Conservation (phyloP, 139 green algal genomes). For the Chlorella sp. region DNA sequence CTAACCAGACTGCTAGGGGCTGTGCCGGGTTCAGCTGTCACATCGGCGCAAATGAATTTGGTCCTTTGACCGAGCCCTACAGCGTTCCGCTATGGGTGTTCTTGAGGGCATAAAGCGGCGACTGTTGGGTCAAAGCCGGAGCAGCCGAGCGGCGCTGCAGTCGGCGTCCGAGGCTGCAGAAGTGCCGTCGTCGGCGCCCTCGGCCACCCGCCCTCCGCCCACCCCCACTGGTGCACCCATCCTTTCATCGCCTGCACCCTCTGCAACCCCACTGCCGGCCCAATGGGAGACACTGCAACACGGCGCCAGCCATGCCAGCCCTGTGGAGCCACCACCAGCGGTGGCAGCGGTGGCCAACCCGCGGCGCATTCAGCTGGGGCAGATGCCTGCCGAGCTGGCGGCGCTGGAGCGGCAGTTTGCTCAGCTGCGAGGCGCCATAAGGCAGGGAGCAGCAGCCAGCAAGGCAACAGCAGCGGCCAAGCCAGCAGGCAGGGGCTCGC, state of each 20-base stretch:
- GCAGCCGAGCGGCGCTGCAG: not conserved
- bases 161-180: not conserved
- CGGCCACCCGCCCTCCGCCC: not conserved
- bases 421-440: not conserved
- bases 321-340: not conserved
- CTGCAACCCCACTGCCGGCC: not conserved
- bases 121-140: not conserved
- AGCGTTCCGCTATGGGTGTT: conserved; percentile 1
- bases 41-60: too few relatives aligned
- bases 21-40: too few relatives aligned
- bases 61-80: too few relatives aligned
- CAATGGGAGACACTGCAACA: not conserved
- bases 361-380: not conserved
- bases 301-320: not conserved
- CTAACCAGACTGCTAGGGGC: too few relatives aligned
- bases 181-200: not conserved
- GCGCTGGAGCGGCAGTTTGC: conserved; percentile 19
- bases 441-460: not conserved
- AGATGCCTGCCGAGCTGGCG: conserved; percentile 3
- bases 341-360: not conserved
- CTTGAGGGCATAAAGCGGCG: conserved; percentile 21
- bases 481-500: not conserved
- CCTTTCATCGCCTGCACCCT: not conserved
- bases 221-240: too few relatives aligned
- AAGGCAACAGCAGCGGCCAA: not conserved